phyloP scores from a whole-genome alignment of 2,329 filamentous ascomycete genomes.

The Escovopsis weberi region DNA sequence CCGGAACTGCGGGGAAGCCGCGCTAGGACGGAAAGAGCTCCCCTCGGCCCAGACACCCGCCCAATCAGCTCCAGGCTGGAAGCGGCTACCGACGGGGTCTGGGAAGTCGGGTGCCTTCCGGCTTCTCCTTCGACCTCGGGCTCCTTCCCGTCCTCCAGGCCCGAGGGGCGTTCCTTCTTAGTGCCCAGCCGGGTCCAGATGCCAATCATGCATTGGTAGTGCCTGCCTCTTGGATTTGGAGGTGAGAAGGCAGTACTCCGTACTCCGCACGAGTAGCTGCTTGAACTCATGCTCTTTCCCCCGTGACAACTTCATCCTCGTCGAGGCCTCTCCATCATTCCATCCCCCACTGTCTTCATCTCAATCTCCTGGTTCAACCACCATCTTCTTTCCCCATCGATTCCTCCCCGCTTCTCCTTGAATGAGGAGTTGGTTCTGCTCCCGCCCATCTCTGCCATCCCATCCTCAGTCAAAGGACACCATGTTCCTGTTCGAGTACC shows the following conservation, averaged over 20 bases:
- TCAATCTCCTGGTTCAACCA: background rate
- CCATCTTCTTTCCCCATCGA: background rate
- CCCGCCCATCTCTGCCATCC: background rate
- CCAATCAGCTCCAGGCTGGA: background rate
- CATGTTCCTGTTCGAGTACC: slow-evolving; percentile 40
- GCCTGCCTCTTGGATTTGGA: background rate
- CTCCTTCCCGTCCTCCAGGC: background rate
- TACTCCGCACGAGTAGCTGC: background rate
- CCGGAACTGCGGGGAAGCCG: background rate
- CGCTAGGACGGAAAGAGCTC: background rate
- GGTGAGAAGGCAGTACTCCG: background rate
- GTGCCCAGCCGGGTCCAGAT: too few relatives aligned
- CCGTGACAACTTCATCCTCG: background rate
- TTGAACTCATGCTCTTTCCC: background rate
- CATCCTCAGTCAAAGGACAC: background rate
- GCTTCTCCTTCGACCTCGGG: background rate
- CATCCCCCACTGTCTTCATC: background rate
- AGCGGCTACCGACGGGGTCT: background rate
- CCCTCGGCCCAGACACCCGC: background rate
- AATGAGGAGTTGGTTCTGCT: background rate
- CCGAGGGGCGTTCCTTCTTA: too few relatives aligned
- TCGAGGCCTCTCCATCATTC: background rate
- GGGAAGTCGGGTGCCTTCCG: background rate
- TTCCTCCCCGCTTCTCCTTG: background rate
- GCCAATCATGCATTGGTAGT: background rate